A percentile compares a stretch with the other conserved stretches of the same genome.
Conservation (phyloP, 1,139 yeast species). For the Blastobotrys serpentis region DNA sequence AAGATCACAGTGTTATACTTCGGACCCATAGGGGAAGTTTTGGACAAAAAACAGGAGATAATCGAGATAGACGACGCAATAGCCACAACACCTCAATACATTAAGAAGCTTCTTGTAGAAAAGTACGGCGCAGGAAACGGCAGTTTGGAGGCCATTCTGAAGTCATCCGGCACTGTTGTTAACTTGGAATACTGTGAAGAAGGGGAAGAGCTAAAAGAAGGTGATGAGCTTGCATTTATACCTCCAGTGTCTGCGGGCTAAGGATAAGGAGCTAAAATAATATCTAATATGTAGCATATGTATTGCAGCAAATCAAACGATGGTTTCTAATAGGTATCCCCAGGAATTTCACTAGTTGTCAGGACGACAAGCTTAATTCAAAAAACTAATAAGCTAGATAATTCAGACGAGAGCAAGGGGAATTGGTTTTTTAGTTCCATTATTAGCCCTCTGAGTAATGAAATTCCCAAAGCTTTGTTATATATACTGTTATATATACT, state of each 20-base stretch:
- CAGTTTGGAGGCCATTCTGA: not conserved
- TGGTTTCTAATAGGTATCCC: too few relatives aligned
- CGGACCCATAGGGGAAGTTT: not conserved
- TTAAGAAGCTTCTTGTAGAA: not conserved
- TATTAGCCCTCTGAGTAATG: too few relatives aligned
- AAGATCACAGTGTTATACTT: conserved; percentile 1
- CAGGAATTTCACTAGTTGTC: too few relatives aligned
- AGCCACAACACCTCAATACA: not conserved
- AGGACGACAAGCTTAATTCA: too few relatives aligned
- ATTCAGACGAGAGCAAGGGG: too few relatives aligned
- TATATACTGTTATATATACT: too few relatives aligned
- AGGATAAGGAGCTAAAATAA: too few relatives aligned
- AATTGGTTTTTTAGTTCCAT: too few relatives aligned
- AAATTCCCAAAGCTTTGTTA: too few relatives aligned
- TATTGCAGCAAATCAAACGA: too few relatives aligned
- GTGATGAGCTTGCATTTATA: conserved; percentile 9
- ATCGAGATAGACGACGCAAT: not conserved
- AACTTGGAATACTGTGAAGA: conserved; percentile 9
- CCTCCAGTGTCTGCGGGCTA: conserved; percentile 11
- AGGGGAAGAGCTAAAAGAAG: conserved; percentile 2
- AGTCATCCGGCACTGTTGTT: conserved; percentile 4
- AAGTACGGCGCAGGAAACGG: not conserved
- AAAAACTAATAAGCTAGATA: too few relatives aligned
- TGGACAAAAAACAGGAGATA: not conserved
- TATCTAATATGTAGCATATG: not conserved